These are phyloP conservation scores for Ophiocordyceps polyrhachis-furcata DNA, from an alignment of 2,329 filamentous ascomycete species.

Conservation along the genomic window DNA sequence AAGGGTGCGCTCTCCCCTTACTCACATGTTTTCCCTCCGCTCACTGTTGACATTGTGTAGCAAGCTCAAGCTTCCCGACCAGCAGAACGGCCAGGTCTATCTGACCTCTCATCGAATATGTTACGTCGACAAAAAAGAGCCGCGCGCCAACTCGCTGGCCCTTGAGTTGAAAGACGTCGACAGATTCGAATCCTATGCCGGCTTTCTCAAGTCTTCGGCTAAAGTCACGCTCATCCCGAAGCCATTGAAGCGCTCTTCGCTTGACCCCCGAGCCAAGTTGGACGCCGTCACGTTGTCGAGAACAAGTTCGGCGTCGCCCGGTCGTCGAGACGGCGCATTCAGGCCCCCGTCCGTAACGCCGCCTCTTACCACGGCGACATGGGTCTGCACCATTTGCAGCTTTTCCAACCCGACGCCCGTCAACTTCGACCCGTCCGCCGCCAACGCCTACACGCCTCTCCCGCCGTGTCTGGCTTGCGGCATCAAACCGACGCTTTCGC, in stretches of 20 bases:
- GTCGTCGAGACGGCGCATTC: slow-evolving; percentile 23
- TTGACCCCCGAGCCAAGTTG: slow-evolving; percentile 33
- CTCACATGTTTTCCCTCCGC: background rate
- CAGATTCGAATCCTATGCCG: slow-evolving; percentile 75
- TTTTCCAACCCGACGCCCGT: slow-evolving; percentile 85
- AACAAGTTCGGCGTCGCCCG: slow-evolving; percentile 26
- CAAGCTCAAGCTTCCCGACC: slow-evolving; percentile 85
- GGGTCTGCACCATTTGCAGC: slow-evolving; percentile 91
- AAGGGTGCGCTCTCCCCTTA: slow-evolving; percentile 47
- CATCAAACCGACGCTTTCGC: slow-evolving; percentile 71
- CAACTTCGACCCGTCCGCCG: slow-evolving; percentile 76
- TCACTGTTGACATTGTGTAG: slow-evolving; percentile 22
- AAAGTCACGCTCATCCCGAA: slow-evolving; percentile 87
- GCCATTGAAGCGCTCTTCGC: slow-evolving; percentile 44
- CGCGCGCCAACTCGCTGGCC: slow-evolving; percentile 66
- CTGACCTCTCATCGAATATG: slow-evolving; percentile 88
- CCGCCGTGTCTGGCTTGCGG: slow-evolving; percentile 85
- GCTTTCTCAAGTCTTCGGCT: slow-evolving; percentile 85
- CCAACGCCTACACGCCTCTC: slow-evolving; percentile 59
- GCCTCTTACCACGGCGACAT: slow-evolving; percentile 49
- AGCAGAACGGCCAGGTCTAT: slow-evolving; percentile 93
- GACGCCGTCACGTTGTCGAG: slow-evolving; percentile 26
- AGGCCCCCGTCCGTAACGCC: slow-evolving; percentile 20
- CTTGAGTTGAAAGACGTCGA: slow-evolving; percentile 85
- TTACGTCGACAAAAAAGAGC: slow-evolving; percentile 80